phyloP scores from a whole-genome alignment of 1,284 basidiomycete genomes.

The Sanghuangporus baumii region DNA sequence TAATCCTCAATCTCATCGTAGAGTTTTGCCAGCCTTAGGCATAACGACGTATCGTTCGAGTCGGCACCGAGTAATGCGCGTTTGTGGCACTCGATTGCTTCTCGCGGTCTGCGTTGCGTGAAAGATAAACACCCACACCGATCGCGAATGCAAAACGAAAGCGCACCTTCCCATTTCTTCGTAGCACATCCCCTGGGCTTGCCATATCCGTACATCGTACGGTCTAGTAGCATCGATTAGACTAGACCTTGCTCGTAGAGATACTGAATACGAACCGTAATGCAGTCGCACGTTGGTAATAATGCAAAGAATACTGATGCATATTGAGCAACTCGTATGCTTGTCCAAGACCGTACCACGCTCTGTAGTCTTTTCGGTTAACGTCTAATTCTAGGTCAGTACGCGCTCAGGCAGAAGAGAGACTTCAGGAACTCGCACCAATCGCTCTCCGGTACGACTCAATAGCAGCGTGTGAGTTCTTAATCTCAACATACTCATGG shows the following conservation, averaged over 20 bases:
- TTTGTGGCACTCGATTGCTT: slow-evolving; percentile 86
- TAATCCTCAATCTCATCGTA: slow-evolving; percentile 64
- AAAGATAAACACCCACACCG: slow-evolving; percentile 1
- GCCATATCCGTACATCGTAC: slow-evolving; percentile 96
- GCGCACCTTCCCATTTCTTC: slow-evolving; percentile 80
- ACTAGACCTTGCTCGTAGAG: slow-evolving; percentile 12
- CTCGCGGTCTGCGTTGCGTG: slow-evolving; percentile 51
- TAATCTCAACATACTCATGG: slow-evolving; percentile 98
- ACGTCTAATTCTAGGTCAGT: slow-evolving; percentile 51
- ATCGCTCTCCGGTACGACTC: slow-evolving; percentile 96
- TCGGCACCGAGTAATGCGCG: slow-evolving; percentile 85
- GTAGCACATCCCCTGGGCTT: slow-evolving; percentile 91
- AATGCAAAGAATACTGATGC: slow-evolving; percentile 94
- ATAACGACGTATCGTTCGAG: slow-evolving; percentile 68
- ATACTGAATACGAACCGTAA: slow-evolving; percentile 53
- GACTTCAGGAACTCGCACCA: slow-evolving; percentile 46
- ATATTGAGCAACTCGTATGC: slow-evolving; percentile 96
- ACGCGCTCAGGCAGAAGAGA: background rate
- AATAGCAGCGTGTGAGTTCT: slow-evolving; percentile 97
- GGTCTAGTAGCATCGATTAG: slow-evolving; percentile 48
- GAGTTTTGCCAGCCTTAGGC: slow-evolving; percentile 74
- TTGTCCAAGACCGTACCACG: slow-evolving; percentile 98
- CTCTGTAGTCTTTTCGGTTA: slow-evolving; percentile 94
- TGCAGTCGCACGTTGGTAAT: slow-evolving; percentile 94
- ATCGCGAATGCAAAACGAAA: background rate